These are phyloP conservation scores for Globisporangium spinosum DNA, from an alignment of 352 stramenopile genomes.

Conservation along the genomic window DNA sequence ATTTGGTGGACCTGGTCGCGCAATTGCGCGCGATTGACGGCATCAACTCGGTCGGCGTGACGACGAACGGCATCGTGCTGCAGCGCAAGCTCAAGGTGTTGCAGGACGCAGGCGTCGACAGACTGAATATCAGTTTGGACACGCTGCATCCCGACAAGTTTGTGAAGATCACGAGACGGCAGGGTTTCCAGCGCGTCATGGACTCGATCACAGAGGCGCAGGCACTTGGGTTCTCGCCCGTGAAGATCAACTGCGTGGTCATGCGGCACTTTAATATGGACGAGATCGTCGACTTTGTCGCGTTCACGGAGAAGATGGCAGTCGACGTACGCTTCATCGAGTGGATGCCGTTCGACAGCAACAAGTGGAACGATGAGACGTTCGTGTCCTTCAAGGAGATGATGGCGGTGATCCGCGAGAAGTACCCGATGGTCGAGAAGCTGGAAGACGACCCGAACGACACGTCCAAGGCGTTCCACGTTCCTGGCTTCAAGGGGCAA, in stretches of 20 bases:
- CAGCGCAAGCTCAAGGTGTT: slow-evolving; percentile 76
- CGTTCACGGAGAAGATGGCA: slow-evolving; percentile 78
- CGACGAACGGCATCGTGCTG: slow-evolving; percentile 96
- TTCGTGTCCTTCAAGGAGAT: slow-evolving; percentile 95
- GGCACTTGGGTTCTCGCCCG: slow-evolving; percentile 41
- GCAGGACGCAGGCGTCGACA: slow-evolving; percentile 79
- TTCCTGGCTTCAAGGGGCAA: slow-evolving; percentile 60
- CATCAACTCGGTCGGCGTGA: slow-evolving; percentile 90
- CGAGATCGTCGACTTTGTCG: slow-evolving; percentile 93
- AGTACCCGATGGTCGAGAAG: slow-evolving; percentile 51
- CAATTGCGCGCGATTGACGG: slow-evolving; percentile 56
- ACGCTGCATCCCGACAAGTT: slow-evolving; percentile 92
- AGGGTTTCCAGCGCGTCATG: slow-evolving; percentile 85
- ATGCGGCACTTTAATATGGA: slow-evolving; percentile 95
- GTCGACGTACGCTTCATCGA: slow-evolving; percentile 98
- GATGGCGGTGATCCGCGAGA: slow-evolving; percentile 48
- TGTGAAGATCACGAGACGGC: slow-evolving; percentile 90
- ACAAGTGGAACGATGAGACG: slow-evolving; percentile 91
- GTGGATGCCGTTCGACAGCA: slow-evolving; percentile 99
- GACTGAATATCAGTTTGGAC: slow-evolving; percentile 96
- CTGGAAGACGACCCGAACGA: slow-evolving; percentile 85
- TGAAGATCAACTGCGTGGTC: slow-evolving; percentile 98
- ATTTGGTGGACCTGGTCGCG: slow-evolving; percentile 51
- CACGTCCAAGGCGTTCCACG: slow-evolving; percentile 93
- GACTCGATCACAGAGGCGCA: slow-evolving; percentile 75